Evolutionary conservation across 1,284 basidiomycete species (phyloP).

Genomic region (Phylloboletellus chloephorus): DNA sequence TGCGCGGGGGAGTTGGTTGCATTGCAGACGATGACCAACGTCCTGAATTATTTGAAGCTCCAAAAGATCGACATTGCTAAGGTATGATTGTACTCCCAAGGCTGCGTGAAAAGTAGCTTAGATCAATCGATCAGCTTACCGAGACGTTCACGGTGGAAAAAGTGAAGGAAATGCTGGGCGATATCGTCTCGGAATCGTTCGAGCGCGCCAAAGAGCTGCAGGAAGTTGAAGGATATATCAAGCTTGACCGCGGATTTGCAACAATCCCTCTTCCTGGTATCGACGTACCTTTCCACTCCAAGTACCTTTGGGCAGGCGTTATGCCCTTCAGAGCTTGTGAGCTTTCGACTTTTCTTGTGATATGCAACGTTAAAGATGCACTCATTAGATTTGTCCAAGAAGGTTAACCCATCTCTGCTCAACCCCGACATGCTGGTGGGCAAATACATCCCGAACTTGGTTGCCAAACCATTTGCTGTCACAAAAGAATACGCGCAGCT

Average conservation of each 20-base stretch:
- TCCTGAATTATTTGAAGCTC: constrained; percentile 93
- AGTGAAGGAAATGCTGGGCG: constrained; percentile 86
- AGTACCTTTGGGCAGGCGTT: constrained; percentile 98
- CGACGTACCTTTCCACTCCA: constrained; percentile 98
- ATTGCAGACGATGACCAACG: constrained; percentile 91
- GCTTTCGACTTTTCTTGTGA: constrained; percentile 24
- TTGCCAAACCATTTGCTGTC: constrained; percentile 92
- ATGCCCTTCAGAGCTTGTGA: constrained; percentile 92
- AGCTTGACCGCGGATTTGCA: constrained; percentile 93
- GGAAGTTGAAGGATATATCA: constrained; percentile 83
- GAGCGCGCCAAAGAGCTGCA: constrained; percentile 76
- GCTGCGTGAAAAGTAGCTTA: constrained; percentile 3
- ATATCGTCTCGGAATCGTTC: constrained; percentile 86
- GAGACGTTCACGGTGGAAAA: constrained; percentile 81
- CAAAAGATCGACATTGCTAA: constrained; percentile 96
- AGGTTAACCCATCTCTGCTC: constrained; percentile 87
- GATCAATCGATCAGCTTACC: constrained; percentile 54
- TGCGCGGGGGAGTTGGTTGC: constrained; percentile 94
- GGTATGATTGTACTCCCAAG: constrained; percentile 39
- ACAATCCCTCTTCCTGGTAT: constrained; percentile 96
- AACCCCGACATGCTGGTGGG: constrained; percentile 90
- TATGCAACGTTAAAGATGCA: constrained; percentile 19
- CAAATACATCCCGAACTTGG: constrained; percentile 96
- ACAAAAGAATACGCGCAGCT: constrained; percentile 87
- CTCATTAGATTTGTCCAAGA: constrained; percentile 85